Percentiles rank a stretch among this genome's conserved stretches.
These are phyloP conservation scores for Trichoderma harzianum DNA, from an alignment of 2,329 filamentous ascomycete genomes.

Conservation along the genomic window DNA sequence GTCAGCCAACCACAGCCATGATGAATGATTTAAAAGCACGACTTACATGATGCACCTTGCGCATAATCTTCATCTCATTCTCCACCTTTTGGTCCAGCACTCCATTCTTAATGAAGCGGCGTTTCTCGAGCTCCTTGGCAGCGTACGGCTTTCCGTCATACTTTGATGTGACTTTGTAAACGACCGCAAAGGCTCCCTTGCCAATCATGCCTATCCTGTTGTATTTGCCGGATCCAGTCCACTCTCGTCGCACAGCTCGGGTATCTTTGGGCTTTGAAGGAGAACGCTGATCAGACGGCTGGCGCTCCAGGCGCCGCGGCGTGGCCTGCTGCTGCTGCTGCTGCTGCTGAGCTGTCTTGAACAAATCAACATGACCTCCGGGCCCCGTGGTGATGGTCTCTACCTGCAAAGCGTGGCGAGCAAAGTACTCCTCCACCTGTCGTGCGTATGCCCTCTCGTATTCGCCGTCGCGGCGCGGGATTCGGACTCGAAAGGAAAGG, in stretches of 20 bases:
- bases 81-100: conserved; percentile 87
- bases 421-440: conserved; percentile 68
- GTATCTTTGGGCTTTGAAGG: conserved; percentile 28
- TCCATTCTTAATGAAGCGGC: conserved; percentile 88
- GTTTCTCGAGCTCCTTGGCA: conserved; percentile 92
- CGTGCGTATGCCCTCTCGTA: conserved; percentile 62
- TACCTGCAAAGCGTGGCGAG: conserved; percentile 31
- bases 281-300: conserved; percentile 15
- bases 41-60: conserved; percentile 74
- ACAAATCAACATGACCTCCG: conserved; percentile 43
- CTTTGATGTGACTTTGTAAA: conserved; percentile 86
- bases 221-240: conserved; percentile 81
- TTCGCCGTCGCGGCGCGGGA: conserved; percentile 69
- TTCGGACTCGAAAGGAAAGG: conserved; percentile 79
- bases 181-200: conserved; percentile 90
- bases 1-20: not conserved
- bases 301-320: conserved; percentile 1
- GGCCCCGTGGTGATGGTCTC: conserved; percentile 46
- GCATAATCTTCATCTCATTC: conserved; percentile 97
- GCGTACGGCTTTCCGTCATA: conserved; percentile 80
- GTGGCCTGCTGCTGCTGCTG: not conserved
- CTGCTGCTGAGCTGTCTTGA: conserved; percentile 24
- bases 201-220: conserved; percentile 80
- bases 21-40: conserved; percentile 21
- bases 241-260: conserved; percentile 52